Evolutionary conservation across 805 yeast genomes (phyloP), one percentile per base, ranked within the genome.

Genomic region (Komagataella kurtzmanii): DNA sequence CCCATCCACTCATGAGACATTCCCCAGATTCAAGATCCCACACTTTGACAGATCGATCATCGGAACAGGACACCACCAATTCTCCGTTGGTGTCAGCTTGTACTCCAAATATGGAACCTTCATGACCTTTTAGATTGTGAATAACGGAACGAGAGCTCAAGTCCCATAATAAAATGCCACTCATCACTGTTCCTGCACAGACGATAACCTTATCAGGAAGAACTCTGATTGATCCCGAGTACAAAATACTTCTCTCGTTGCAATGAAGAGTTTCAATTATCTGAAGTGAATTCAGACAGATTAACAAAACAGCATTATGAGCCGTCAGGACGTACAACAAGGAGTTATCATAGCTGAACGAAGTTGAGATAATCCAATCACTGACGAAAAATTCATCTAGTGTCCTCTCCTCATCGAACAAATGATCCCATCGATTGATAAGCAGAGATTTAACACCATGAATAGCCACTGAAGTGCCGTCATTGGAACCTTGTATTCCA

Each of bases 161-260:
- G 48, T 80, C 80, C 98, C 98, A 91, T 1, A 89, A 69, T 3
- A 86, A 68, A 1, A 88, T 81, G 12, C 97, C 96, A 49, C 83
- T 83, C 82, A 90, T 81, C 2, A 91, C 97, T 0, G 99, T 91
- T 21, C 99, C 99, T 0, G 97, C 90, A 24, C 88, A 88, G 12
- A 88, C 73, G 3, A 76, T 62, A 0, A 83, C 76, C 44, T 65
- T 63, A 23, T 17, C 44, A 36, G 58, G 55, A 17, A 76, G 57
- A 0, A 75, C 75, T 51, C 72, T 73, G 44, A 91, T 76, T 1
- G 87, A 74, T 0, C 98, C 99, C 5, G 96, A 87, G 62, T 93
- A 93, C 43, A 93, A 70, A 48, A 91, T 84, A 1, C 96, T 85
- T 56, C 85, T 82, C 65, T 88, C 95, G 17, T 75, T 75, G 59